Evolutionary conservation across 257 asterid genomes (phyloP).

Genomic region (Capsicum rhomboideum): DNA sequence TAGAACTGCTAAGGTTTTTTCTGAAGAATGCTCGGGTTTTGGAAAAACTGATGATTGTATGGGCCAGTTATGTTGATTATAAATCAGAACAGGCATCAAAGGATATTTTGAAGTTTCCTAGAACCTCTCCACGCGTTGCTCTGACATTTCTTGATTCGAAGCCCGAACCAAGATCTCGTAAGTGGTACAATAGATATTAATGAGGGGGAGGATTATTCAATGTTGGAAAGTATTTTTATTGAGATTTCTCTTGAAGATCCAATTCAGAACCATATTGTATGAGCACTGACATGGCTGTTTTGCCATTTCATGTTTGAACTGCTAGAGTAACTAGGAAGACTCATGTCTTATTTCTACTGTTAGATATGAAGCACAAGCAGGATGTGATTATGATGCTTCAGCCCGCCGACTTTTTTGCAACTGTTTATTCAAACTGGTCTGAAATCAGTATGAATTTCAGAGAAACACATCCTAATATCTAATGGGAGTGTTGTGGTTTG

Average conservation of each 20-base stretch:
- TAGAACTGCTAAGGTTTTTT: not conserved
- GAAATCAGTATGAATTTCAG: not conserved
- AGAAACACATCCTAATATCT: not conserved
- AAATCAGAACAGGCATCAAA: not conserved
- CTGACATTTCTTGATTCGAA: not conserved
- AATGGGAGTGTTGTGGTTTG: not conserved
- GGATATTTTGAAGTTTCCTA: not conserved
- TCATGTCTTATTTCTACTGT: not conserved
- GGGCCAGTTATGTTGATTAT: not conserved
- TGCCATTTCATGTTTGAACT: not conserved
- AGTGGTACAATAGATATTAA: not conserved
- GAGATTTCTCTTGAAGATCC: too few relatives aligned
- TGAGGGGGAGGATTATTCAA: not conserved
- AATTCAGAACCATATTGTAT: not conserved
- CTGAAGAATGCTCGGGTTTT: not conserved
- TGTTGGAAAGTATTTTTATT: too few relatives aligned
- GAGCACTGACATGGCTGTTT: not conserved
- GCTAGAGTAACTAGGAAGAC: not conserved
- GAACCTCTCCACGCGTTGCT: not conserved
- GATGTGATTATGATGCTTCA: not conserved
- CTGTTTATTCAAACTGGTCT: not conserved
- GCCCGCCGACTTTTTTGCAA: not conserved
- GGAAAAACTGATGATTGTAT: not conserved
- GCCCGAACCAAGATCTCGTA: not conserved
- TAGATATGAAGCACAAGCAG: not conserved